Percentiles rank a stretch among this genome's conserved stretches.
Conservation (phyloP, 1,284 basidiomycete genomes). For the Sphaerobolus stellatus region DNA sequence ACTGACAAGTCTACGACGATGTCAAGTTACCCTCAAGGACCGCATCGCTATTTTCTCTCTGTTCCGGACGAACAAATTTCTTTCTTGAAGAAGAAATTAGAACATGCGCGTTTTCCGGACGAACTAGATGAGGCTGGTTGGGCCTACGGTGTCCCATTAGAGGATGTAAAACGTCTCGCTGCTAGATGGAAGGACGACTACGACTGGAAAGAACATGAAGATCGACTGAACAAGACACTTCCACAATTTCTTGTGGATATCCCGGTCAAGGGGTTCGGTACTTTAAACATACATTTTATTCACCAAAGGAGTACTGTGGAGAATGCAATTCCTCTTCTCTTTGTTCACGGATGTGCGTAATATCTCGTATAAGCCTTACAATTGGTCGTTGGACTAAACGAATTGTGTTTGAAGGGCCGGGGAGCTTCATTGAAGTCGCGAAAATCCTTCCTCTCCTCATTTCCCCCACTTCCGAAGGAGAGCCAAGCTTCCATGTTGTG, state of each 20-base stretch:
- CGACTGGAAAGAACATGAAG: constrained; percentile 12
- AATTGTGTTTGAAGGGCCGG: too few species aligned
- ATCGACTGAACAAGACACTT: not conserved
- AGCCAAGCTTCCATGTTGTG: constrained; percentile 21
- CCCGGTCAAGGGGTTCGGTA: constrained; percentile 5
- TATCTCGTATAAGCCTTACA: too few species aligned
- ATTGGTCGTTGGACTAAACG: too few species aligned
- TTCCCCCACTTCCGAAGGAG: not conserved
- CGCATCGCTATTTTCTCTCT: not conserved
- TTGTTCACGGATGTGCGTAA: constrained; percentile 14
- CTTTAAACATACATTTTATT: constrained; percentile 15
- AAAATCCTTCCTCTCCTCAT: constrained; percentile 1
- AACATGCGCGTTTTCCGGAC: not conserved
- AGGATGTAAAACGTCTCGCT: constrained; percentile 1
- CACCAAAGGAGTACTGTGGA: constrained; percentile 8
- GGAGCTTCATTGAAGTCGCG: not conserved
- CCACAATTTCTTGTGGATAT: constrained; percentile 9
- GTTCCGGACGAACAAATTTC: not conserved
- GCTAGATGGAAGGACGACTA: constrained; percentile 6
- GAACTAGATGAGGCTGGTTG: constrained; percentile 8
- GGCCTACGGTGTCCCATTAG: constrained; percentile 9
- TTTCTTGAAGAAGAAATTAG: constrained; percentile 2
- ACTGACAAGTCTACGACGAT: not conserved
- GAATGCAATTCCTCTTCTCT: constrained; percentile 12
- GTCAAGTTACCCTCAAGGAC: not conserved